Conservation (phyloP, 1,284 basidiomycete species). For the Cronartium ribicola region DNA sequence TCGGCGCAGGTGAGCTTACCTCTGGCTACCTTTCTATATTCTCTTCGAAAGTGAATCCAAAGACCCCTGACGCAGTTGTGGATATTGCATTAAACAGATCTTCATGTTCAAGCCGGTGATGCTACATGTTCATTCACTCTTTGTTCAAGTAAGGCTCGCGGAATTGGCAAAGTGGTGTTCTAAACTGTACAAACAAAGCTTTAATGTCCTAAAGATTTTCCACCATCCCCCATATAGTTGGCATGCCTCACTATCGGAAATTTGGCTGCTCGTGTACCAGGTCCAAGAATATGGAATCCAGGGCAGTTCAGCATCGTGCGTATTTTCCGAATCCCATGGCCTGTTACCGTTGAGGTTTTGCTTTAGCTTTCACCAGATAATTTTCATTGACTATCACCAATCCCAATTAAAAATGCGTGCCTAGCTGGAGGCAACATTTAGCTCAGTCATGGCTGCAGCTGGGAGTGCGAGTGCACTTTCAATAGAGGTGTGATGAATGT, state of each 20-base stretch:
- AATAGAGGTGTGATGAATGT: conserved; percentile 13
- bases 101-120: conserved; percentile 39
- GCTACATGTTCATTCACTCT: conserved; percentile 28
- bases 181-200: neutral
- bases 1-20: conserved; percentile 23
- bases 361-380: neutral
- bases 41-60: too few species aligned
- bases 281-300: conserved; percentile 31
- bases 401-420: neutral
- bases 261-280: conserved; percentile 21
- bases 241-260: conserved; percentile 31
- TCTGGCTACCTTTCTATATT: neutral
- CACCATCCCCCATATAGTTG: conserved; percentile 3
- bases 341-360: neutral
- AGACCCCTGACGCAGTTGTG: too few species aligned
- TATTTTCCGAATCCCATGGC: neutral
- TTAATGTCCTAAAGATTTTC: neutral
- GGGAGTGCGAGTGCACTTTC: conserved; percentile 22
- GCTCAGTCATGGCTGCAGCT: conserved; percentile 30
- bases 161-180: neutral
- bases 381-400: neutral
- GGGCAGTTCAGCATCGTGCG: conserved; percentile 32
- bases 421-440: conserved; percentile 38
- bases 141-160: conserved; percentile 33
- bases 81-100: neutral